These are phyloP conservation scores for Claviceps lovelessii DNA, from an alignment of 2,329 filamentous ascomycete genomes.

Conservation along the genomic window DNA sequence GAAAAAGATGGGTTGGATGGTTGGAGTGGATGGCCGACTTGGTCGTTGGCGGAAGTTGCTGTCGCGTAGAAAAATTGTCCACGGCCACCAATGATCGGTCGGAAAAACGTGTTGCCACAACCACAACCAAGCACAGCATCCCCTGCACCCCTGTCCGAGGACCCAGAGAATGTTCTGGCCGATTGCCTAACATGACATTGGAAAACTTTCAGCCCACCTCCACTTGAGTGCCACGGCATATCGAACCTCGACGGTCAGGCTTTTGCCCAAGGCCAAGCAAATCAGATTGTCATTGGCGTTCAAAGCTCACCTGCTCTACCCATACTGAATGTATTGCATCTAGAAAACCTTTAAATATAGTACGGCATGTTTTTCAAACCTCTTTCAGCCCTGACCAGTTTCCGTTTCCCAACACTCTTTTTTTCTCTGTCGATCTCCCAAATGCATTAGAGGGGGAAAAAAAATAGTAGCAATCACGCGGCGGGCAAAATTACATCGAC, in stretches of 20 bases:
- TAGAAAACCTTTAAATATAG: neutral
- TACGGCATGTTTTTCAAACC: neutral
- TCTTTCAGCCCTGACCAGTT: neutral
- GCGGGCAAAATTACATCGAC: neutral
- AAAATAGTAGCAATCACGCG: neutral
- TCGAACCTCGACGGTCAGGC: neutral
- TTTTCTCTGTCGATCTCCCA: neutral
- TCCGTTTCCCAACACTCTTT: neutral
- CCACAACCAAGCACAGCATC: neutral
- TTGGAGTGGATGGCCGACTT: slow-evolving; percentile 5
- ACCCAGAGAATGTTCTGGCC: slow-evolving; percentile 9
- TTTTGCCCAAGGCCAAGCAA: neutral
- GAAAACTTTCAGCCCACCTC: neutral
- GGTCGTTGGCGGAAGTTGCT: slow-evolving; percentile 5
- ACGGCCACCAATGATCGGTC: slow-evolving; percentile 20
- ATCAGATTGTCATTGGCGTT: neutral
- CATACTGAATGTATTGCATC: neutral
- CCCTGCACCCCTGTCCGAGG: neutral
- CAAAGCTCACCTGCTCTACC: neutral
- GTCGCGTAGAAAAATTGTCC: slow-evolving; percentile 26
- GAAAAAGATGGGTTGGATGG: neutral
- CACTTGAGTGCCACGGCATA: neutral
- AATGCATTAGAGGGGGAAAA: neutral
- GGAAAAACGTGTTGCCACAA: slow-evolving; percentile 21
- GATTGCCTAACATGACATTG: slow-evolving; percentile 1